Evolutionary conservation across 2,329 filamentous ascomycete genomes (phyloP), one percentile per base, ranked within the genome.

Genomic region (Fusarium sp.): DNA sequence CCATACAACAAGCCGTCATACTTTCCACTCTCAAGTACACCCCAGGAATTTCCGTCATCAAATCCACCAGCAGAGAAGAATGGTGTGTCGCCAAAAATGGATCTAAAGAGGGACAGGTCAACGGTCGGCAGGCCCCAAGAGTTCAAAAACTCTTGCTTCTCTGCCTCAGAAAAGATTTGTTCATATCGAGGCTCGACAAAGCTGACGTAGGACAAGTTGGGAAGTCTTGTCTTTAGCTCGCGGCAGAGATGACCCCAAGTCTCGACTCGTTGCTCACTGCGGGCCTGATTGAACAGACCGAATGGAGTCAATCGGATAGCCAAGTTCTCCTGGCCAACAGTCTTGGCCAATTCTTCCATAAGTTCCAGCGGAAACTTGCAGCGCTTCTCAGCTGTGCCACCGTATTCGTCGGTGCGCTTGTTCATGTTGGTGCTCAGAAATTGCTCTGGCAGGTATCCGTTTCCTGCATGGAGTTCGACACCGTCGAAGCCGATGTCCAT

Each of bases 1-100:
- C 86, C 86, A 61, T 84, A 87, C 3, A 86, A 63, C 29, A 89
- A 72, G 10, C 79, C 86, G 69, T 88, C 86, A 62, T 86, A 87
- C 29, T 78, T 82, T 4, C 83, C 83, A 2, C 89, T 75, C 44
- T 81, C 79, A 1, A 80, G 3, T 1, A 87, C 83, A 2, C 84
- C 86, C 81, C 84, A 87, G 0, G 82, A 83, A 69, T 88, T 90
- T 40, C 81, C 81, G 46, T 88, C 83, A 60, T 87, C 81, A 79
- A 86, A 91, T 0, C 88, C 88, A 7, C 88, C 88, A 0, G 86
- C 88, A 0, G 87, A 85, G 69, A 91, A 84, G 79, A 90, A 88
- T 0, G 87, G 88, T 0, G 87, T 87, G 7, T 81, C 79, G 3
- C 84, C 84, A 60, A 89, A 86, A 67, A 90, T 89, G 12, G 83